Evolutionary conservation across 2,329 filamentous ascomycete species (phyloP).

Genomic region (Cytospora piceae): DNA sequence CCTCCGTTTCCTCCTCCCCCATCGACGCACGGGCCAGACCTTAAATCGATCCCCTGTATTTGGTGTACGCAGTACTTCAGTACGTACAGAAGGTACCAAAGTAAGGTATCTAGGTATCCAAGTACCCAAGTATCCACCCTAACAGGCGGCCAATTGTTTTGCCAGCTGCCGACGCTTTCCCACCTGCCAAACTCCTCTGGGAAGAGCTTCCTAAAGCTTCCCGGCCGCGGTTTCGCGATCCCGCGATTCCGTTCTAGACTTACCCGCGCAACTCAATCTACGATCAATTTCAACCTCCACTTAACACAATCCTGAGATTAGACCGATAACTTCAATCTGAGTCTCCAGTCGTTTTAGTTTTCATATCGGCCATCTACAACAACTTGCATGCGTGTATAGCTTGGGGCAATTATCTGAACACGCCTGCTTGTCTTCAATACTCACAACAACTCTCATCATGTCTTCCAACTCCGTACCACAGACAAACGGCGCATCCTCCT

Average conservation of each 20-base stretch:
- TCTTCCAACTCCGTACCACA: conserved; percentile 46
- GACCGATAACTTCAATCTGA: neutral
- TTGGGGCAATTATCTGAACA: neutral
- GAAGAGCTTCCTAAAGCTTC: neutral
- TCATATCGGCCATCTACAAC: neutral
- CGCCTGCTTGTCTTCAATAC: neutral
- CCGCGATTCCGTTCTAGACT: neutral
- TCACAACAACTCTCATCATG: conserved; percentile 34
- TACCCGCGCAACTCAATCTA: neutral
- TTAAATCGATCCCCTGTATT: neutral
- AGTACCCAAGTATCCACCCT: neutral
- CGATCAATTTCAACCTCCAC: neutral
- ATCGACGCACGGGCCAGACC: neutral
- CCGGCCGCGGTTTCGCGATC: neutral
- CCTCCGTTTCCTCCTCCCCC: neutral
- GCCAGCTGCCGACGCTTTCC: conserved; percentile 12
- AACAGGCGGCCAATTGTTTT: conserved; percentile 23
- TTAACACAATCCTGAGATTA: neutral
- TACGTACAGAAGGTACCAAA: no score
- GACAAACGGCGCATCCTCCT: conserved; percentile 55
- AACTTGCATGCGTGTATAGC: neutral
- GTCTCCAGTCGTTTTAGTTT: neutral
- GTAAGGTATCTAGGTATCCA: neutral
- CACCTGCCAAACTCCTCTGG: neutral
- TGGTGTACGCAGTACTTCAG: no score